These are phyloP conservation scores for Przewalskia tangutica DNA, from an alignment of 257 asterid species.

Conservation along the genomic window DNA sequence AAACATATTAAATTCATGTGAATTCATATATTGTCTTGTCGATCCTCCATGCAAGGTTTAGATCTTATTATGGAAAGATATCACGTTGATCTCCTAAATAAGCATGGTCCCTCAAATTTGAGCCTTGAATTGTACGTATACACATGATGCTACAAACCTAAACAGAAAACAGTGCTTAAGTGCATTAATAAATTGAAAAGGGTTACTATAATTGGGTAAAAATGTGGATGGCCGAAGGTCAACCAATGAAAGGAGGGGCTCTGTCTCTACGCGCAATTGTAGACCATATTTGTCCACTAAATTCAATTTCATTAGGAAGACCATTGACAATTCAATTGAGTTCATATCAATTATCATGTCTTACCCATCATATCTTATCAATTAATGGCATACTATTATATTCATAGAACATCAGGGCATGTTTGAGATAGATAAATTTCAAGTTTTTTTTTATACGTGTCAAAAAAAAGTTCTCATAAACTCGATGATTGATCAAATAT, in stretches of 20 bases:
- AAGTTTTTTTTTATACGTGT: too few species aligned
- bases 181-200: neutral
- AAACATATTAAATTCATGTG: too few species aligned
- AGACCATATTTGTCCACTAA: neutral
- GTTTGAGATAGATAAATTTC: too few species aligned
- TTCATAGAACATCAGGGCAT: too few species aligned
- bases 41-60: too few species aligned
- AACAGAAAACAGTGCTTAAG: neutral
- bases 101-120: neutral
- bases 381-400: neutral
- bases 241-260: neutral
- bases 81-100: neutral
- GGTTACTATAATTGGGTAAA: neutral
- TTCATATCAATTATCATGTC: neutral
- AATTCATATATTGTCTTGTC: too few species aligned
- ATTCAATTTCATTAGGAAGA: neutral
- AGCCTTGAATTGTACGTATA: neutral
- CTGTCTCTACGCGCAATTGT: neutral
- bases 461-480: too few species aligned
- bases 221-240: neutral
- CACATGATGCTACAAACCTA: neutral
- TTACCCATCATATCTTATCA: neutral
- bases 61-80: too few species aligned
- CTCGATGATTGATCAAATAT: too few species aligned
- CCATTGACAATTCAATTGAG: neutral